These are phyloP conservation scores for Pulveroboletus ravenelii DNA, from an alignment of 768 basidiomycete species.

Conservation along the genomic window DNA sequence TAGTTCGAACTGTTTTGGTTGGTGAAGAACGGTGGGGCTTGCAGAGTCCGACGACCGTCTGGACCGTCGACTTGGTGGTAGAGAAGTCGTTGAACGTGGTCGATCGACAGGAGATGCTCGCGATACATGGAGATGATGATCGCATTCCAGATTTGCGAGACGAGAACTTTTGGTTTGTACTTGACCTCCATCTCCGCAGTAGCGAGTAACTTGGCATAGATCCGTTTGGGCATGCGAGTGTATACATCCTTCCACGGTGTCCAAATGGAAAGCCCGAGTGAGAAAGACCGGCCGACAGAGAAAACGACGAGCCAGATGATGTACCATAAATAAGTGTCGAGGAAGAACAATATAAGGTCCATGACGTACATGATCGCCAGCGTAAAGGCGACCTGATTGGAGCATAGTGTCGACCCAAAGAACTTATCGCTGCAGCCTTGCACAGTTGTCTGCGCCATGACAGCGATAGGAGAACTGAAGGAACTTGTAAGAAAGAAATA, in stretches of 20 bases:
- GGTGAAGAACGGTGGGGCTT: constrained; percentile 98
- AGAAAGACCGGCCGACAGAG: constrained; percentile 85
- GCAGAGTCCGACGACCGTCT: constrained; percentile 85
- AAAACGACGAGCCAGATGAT: constrained; percentile 98
- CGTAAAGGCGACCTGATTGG: constrained; percentile 91
- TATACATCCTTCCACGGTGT: constrained; percentile 99
- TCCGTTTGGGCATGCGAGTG: constrained; percentile 92
- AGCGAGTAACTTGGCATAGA: constrained; percentile 94
- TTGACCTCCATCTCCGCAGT: constrained; percentile 99
- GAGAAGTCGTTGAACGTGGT: constrained; percentile 94
- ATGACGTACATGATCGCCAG: constrained; percentile 98
- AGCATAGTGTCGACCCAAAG: constrained; percentile 77
- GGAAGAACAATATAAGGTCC: constrained; percentile 96
- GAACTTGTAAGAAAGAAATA: constrained; percentile 98
- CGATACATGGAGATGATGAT: constrained; percentile 99
- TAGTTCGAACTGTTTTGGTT: constrained; percentile 71
- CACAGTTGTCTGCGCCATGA: constrained; percentile 94
- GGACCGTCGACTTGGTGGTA: constrained; percentile 95
- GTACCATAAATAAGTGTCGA: constrained; percentile 99
- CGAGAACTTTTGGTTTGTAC: constrained; percentile 98
- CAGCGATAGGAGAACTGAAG: constrained; percentile 93
- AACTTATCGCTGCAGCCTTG: constrained; percentile 83
- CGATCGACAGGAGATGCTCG: constrained; percentile 95
- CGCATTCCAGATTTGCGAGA: constrained; percentile 99
- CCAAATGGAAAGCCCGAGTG: constrained; percentile 95